These are phyloP conservation scores for Cylindricascospora bacillispora DNA, from an alignment of 1,139 yeast species.

Conservation along the genomic window DNA sequence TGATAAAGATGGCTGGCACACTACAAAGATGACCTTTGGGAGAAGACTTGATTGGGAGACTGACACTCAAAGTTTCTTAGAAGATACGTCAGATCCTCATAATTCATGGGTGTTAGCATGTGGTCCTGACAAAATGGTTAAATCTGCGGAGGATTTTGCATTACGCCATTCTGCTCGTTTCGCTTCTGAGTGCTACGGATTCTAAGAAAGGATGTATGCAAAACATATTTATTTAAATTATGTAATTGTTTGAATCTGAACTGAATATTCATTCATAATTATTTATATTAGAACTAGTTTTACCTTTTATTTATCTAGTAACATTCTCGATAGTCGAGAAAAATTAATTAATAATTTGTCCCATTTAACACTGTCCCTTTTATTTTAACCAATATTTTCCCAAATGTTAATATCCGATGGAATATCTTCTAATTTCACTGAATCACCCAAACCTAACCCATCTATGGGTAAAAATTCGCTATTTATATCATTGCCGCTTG, in stretches of 20 bases:
- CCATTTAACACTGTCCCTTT: too few relatives aligned
- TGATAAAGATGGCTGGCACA: background rate
- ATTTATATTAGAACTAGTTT: too few relatives aligned
- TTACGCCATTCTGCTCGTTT: slow-evolving; percentile 5
- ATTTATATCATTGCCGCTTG: slow-evolving; percentile 9
- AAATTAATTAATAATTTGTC: too few relatives aligned
- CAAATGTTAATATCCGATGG: too few relatives aligned
- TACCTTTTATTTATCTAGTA: too few relatives aligned
- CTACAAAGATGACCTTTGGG: background rate
- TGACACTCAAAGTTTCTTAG: background rate
- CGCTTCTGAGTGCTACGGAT: slow-evolving; percentile 6
- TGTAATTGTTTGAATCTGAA: too few relatives aligned
- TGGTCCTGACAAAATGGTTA: slow-evolving; percentile 7
- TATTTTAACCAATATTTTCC: too few relatives aligned
- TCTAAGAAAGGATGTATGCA: slow-evolving; percentile 3
- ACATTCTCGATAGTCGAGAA: too few relatives aligned
- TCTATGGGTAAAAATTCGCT: slow-evolving; percentile 19
- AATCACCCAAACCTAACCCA: slow-evolving; percentile 15
- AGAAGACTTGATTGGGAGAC: background rate
- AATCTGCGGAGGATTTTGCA: slow-evolving; percentile 6
- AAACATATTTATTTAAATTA: too few relatives aligned
- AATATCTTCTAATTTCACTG: slow-evolving; percentile 8
- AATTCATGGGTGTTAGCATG: slow-evolving; percentile 9
- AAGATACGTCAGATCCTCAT: background rate
- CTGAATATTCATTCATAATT: too few relatives aligned